Conservation (phyloP, 345 rosid genomes). For the Eucalyptus brandiana region DNA sequence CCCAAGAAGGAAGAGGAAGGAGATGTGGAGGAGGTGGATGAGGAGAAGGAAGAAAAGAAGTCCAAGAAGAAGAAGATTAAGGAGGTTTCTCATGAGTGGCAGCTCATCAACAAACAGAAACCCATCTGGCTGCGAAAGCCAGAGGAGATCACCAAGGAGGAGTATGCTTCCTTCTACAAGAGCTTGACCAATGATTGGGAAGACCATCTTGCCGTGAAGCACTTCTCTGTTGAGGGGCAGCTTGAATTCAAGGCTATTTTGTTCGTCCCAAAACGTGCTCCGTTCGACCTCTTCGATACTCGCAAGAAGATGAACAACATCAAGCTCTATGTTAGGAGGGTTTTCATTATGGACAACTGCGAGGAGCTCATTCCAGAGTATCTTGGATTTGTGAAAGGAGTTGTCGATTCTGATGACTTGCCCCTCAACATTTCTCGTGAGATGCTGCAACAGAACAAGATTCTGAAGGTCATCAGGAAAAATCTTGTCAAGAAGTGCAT, state of each 20-base stretch:
- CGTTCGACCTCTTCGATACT: slow-evolving; percentile 32
- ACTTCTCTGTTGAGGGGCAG: slow-evolving; percentile 38
- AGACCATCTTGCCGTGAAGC: slow-evolving; percentile 34
- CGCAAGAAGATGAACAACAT: slow-evolving; percentile 36
- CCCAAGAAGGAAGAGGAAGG: slow-evolving; percentile 38
- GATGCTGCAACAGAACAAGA: slow-evolving; percentile 40
- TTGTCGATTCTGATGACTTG: slow-evolving; percentile 35
- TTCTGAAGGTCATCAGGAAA: slow-evolving; percentile 34
- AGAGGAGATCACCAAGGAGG: slow-evolving; percentile 36
- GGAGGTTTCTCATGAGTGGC: slow-evolving; percentile 40
- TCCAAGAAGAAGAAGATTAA: slow-evolving; percentile 37
- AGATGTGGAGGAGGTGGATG: slow-evolving; percentile 24
- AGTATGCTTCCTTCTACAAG: slow-evolving; percentile 33
- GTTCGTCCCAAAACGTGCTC: slow-evolving; percentile 28
- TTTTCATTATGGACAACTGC: slow-evolving; percentile 43
- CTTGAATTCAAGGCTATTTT: slow-evolving; percentile 35
- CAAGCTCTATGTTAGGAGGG: slow-evolving; percentile 35
- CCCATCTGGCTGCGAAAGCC: slow-evolving; percentile 41
- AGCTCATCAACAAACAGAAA: slow-evolving; percentile 37
- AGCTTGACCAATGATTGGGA: slow-evolving; percentile 43
- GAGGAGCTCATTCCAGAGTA: slow-evolving; percentile 39
- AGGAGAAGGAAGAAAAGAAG: slow-evolving; percentile 25
- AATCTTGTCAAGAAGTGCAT: slow-evolving; percentile 38
- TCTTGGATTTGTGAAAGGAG: slow-evolving; percentile 31
- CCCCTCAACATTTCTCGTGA: slow-evolving; percentile 41